phyloP scores from a whole-genome alignment of 306 rosid genomes.

The Quercus aquifolioides region DNA sequence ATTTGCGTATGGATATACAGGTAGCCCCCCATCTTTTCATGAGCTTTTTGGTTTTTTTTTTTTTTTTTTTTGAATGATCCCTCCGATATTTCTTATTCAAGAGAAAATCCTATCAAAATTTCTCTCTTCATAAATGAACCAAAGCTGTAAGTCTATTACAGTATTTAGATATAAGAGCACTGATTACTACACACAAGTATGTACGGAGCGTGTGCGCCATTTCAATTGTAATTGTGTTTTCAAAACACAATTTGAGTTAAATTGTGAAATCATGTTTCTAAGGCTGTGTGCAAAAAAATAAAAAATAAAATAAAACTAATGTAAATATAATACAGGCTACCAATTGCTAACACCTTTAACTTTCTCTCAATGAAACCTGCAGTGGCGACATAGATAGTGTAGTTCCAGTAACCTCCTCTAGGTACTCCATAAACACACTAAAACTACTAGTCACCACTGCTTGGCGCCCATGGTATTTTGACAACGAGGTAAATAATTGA shows the following conservation, averaged over 20 bases:
- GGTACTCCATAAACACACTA: conserved; percentile 41
- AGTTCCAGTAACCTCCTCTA: conserved; percentile 54
- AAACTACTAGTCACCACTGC: conserved; percentile 26
- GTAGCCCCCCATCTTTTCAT: not conserved
- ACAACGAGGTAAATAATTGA: conserved; percentile 35
- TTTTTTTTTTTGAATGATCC: not conserved
- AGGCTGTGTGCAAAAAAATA: too few relatives aligned
- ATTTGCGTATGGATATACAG: conserved; percentile 19
- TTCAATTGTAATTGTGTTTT: too few relatives aligned
- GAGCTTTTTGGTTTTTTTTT: too few relatives aligned
- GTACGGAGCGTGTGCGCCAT: too few relatives aligned
- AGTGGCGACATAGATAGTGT: conserved; percentile 61
- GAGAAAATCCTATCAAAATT: not conserved
- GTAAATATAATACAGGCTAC: too few relatives aligned
- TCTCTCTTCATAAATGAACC: not conserved
- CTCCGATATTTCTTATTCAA: not conserved
- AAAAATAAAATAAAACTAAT: too few relatives aligned
- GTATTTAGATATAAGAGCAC: too few relatives aligned
- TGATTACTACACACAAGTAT: too few relatives aligned
- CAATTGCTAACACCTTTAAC: not conserved
- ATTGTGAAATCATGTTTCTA: too few relatives aligned
- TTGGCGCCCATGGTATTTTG: conserved; percentile 56
- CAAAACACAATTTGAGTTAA: too few relatives aligned
- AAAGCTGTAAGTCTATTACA: not conserved
- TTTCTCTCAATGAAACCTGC: conserved; percentile 17